phyloP scores from a whole-genome alignment of 768 basidiomycete genomes.

The Pulveroboletus frians region DNA sequence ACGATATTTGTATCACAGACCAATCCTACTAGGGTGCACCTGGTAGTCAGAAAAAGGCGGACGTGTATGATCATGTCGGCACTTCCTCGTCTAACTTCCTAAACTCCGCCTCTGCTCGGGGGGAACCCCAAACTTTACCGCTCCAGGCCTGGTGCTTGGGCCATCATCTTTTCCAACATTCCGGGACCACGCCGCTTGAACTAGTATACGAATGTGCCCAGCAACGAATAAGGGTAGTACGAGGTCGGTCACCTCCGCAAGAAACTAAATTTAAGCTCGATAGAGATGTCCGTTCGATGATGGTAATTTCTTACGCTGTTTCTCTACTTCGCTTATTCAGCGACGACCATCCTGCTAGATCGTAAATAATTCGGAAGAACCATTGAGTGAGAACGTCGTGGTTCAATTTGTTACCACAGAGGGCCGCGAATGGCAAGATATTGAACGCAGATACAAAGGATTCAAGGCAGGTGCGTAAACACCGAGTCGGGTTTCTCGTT shows the following conservation, averaged over 20 bases:
- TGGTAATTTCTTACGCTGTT: conserved; percentile 9
- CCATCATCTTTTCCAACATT: conserved; percentile 12
- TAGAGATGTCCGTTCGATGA: conserved; percentile 8
- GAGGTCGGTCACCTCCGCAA: conserved; percentile 9
- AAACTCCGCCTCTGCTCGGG: conserved; percentile 12
- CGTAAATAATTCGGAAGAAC: conserved; percentile 12
- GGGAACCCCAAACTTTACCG: conserved; percentile 10
- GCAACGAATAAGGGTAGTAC: conserved; percentile 9
- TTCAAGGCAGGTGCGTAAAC: conserved; percentile 24
- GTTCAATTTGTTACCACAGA: conserved; percentile 14
- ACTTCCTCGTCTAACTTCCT: conserved; percentile 27
- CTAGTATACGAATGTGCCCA: conserved; percentile 10
- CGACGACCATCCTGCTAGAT: conserved; percentile 12
- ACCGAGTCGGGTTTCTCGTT: background rate
- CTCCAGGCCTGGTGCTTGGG: conserved; percentile 28
- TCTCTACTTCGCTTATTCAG: background rate
- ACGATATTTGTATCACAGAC: conserved; percentile 2
- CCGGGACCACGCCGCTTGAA: conserved; percentile 7
- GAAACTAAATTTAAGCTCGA: conserved; percentile 15
- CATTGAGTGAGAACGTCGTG: conserved; percentile 17
- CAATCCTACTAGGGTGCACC: conserved; percentile 2
- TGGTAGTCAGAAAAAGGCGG: background rate
- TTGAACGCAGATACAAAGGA: conserved; percentile 11
- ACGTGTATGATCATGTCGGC: conserved; percentile 16
- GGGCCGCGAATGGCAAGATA: conserved; percentile 4